These are phyloP conservation scores for Canavalia gladiata DNA, from an alignment of 306 rosid genomes.

Conservation along the genomic window DNA sequence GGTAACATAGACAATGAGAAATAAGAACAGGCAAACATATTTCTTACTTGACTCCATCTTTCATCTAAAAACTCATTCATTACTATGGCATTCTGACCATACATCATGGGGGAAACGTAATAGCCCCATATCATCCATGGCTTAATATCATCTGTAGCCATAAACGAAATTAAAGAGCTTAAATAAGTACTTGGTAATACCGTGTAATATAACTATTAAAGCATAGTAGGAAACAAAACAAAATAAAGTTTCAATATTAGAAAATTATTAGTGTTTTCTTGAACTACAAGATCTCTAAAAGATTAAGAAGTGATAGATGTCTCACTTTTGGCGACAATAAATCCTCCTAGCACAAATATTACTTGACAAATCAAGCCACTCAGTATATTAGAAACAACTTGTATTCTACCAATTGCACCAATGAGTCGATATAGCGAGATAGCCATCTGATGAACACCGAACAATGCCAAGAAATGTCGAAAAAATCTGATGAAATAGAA, in stretches of 20 bases:
- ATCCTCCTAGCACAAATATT: constrained; percentile 68
- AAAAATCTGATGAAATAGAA: constrained; percentile 57
- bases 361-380: constrained; percentile 57
- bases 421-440: constrained; percentile 65
- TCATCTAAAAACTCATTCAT: constrained; percentile 82
- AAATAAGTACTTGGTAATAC: background rate
- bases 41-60: constrained; percentile 78
- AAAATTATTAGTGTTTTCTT: background rate
- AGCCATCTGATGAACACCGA: constrained; percentile 71
- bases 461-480: constrained; percentile 62
- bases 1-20: background rate
- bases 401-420: constrained; percentile 68
- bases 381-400: constrained; percentile 57
- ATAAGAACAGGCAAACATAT: constrained; percentile 1
- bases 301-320: background rate
- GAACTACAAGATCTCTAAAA: background rate
- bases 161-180: background rate
- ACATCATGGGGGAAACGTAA: constrained; percentile 78
- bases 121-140: constrained; percentile 89
- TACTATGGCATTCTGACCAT: constrained; percentile 87
- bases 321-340: constrained; percentile 63
- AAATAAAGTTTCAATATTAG: background rate
- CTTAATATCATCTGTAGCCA: constrained; percentile 64
- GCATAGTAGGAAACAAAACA: background rate
- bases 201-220: background rate